These are phyloP conservation scores for Monosporascus sp. DNA, from an alignment of 2,329 filamentous ascomycete species.

Conservation along the genomic window DNA sequence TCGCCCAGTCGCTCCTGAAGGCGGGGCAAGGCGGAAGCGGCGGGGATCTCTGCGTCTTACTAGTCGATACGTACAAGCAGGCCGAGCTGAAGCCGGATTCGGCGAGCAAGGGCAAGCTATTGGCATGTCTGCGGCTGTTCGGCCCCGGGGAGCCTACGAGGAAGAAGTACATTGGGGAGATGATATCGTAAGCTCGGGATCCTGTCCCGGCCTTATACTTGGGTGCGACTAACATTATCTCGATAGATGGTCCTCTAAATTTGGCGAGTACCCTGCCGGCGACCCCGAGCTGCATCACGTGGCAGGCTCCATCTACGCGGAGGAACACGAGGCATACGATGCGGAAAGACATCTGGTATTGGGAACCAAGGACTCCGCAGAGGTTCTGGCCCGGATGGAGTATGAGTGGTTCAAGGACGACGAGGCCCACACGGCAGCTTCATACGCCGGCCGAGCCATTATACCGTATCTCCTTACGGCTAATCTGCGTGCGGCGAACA, in stretches of 20 bases:
- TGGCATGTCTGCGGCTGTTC: slow-evolving; percentile 77
- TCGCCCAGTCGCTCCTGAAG: slow-evolving; percentile 78
- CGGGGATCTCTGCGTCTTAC: slow-evolving; percentile 79
- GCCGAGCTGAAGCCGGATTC: slow-evolving; percentile 73
- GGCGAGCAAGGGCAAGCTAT: slow-evolving; percentile 65
- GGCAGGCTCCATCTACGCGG: slow-evolving; percentile 79
- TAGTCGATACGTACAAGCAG: slow-evolving; percentile 88
- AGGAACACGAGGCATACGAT: slow-evolving; percentile 88
- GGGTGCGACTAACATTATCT: neutral
- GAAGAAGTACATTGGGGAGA: slow-evolving; percentile 86
- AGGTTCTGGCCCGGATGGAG: slow-evolving; percentile 74
- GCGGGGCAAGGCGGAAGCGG: slow-evolving; percentile 92
- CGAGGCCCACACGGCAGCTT: slow-evolving; percentile 78
- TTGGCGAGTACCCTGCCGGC: slow-evolving; percentile 81
- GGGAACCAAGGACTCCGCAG: slow-evolving; percentile 82
- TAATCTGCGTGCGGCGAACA: slow-evolving; percentile 84
- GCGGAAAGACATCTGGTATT: slow-evolving; percentile 86
- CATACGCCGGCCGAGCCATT: slow-evolving; percentile 80
- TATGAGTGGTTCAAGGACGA: slow-evolving; percentile 92
- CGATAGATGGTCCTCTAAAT: slow-evolving; percentile 73
- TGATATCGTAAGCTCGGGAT: slow-evolving; percentile 59
- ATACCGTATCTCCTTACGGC: slow-evolving; percentile 87
- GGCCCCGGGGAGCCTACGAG: slow-evolving; percentile 78
- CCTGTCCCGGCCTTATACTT: too few relatives aligned
- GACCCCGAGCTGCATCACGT: slow-evolving; percentile 95